Conservation (phyloP, 2,329 filamentous ascomycete species). For the Alternaria tenuissima region DNA sequence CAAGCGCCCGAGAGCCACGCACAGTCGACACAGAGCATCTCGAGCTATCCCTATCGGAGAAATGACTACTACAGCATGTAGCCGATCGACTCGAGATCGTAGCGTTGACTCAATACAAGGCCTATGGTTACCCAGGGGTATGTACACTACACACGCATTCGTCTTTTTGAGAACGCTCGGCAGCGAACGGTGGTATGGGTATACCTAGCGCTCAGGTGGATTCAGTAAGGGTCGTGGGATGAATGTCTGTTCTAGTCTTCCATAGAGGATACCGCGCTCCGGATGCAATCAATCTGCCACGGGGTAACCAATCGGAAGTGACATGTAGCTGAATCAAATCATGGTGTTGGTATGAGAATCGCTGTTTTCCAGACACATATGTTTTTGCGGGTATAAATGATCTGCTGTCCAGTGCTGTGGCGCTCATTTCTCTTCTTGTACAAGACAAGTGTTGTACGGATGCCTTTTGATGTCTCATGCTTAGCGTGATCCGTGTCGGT, state of each 20-base stretch:
- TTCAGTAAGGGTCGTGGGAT: not conserved
- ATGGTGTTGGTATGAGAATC: not conserved
- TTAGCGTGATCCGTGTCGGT: not conserved
- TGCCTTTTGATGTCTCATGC: not conserved
- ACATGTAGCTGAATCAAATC: not conserved
- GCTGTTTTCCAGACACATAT: not conserved
- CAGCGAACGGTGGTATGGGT: not conserved
- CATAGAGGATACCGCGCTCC: not conserved
- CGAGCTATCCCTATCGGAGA: not conserved
- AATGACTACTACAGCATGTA: conserved; percentile 1
- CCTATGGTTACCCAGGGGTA: not conserved
- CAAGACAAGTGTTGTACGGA: not conserved
- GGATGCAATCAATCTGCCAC: not conserved
- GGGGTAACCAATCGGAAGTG: not conserved
- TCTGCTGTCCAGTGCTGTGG: not conserved
- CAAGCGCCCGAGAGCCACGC: not conserved
- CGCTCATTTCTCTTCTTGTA: not conserved
- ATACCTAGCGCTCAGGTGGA: not conserved
- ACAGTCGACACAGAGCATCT: not conserved
- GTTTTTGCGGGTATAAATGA: too few relatives aligned
- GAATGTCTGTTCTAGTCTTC: not conserved
- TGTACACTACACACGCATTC: not conserved
- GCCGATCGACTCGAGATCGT: not conserved
- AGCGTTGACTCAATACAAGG: not conserved
- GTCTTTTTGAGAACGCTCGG: not conserved